Percentiles rank a stretch among this genome's conserved stretches.
phyloP scores from a whole-genome alignment of 1,284 basidiomycete species.

The Ceratobasidium sp. region DNA sequence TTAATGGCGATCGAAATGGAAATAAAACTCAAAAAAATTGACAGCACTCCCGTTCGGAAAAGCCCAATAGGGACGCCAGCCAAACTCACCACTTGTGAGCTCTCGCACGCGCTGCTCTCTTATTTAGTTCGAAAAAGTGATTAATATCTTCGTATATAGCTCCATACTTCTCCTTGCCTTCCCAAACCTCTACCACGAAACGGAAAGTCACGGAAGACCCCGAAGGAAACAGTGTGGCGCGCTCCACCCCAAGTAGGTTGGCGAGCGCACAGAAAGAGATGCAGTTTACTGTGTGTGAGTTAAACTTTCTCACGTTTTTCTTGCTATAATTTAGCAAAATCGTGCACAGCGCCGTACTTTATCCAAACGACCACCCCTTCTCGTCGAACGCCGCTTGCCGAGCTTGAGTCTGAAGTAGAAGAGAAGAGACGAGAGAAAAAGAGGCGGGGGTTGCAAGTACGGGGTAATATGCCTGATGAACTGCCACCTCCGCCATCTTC shows the following conservation, averaged over 20 bases:
- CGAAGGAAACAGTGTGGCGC: not conserved
- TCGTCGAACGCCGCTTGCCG: not conserved
- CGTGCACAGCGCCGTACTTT: slow-evolving; percentile 35
- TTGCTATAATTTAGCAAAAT: not conserved
- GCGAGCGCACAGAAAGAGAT: not conserved
- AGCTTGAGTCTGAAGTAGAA: not conserved
- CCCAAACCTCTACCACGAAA: not conserved
- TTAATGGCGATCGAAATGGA: not conserved
- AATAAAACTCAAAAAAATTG: not conserved
- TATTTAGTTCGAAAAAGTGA: not conserved
- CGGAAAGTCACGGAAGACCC: not conserved
- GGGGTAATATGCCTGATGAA: slow-evolving; percentile 15
- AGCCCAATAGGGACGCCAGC: not conserved
- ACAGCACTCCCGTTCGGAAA: not conserved
- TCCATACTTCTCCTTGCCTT: slow-evolving; percentile 11
- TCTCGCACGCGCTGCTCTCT: not conserved
- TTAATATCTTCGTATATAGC: slow-evolving; percentile 3
- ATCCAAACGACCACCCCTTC: not conserved
- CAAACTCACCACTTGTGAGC: slow-evolving; percentile 11
- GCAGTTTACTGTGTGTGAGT: slow-evolving; percentile 22
- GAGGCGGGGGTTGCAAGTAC: not conserved
- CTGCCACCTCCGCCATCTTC: slow-evolving; percentile 13
- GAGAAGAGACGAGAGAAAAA: slow-evolving; percentile 12
- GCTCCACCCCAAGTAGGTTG: not conserved
- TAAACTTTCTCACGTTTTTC: not conserved